These are phyloP conservation scores for Drechslerella stenobrocha DNA, from an alignment of 2,329 filamentous ascomycete genomes.

Conservation along the genomic window DNA sequence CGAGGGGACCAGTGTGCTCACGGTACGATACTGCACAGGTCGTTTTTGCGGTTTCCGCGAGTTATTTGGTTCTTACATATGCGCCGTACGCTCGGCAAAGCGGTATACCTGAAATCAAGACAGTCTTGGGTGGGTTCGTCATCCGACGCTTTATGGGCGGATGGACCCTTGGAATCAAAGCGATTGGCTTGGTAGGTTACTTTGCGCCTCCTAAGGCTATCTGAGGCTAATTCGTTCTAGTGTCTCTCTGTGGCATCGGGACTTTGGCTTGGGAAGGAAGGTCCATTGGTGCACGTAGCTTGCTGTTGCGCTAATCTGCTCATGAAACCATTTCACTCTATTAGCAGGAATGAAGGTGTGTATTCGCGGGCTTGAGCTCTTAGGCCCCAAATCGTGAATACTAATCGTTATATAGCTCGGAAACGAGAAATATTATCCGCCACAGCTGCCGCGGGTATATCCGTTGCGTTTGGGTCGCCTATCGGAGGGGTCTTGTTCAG, in stretches of 20 bases:
- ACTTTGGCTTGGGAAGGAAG: conserved; percentile 96
- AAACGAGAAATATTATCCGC: conserved; percentile 92
- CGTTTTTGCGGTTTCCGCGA: conserved; percentile 75
- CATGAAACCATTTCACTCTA: conserved; percentile 80
- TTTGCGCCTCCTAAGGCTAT: conserved; percentile 4
- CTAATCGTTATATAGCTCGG: conserved; percentile 65
- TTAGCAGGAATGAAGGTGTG: conserved; percentile 83
- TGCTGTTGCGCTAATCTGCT: conserved; percentile 95
- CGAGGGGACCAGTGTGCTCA: not conserved
- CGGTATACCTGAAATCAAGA: conserved; percentile 98
- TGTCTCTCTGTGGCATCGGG: conserved; percentile 90
- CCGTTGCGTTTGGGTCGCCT: conserved; percentile 88
- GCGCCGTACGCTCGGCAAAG: conserved; percentile 88
- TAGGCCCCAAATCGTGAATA: conserved; percentile 36
- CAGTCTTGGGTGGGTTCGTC: conserved; percentile 87
- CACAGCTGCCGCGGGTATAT: conserved; percentile 87
- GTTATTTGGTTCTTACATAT: conserved; percentile 78
- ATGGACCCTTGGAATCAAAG: conserved; percentile 90
- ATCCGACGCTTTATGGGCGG: conserved; percentile 81
- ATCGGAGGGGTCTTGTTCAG: conserved; percentile 95
- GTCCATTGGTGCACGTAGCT: conserved; percentile 90
- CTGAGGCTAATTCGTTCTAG: conserved; percentile 57
- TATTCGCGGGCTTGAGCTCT: conserved; percentile 1
- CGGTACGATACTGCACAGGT: conserved; percentile 61
- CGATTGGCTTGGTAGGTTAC: conserved; percentile 72